Evolutionary conservation across 2,329 filamentous ascomycete genomes (phyloP).

Genomic region (Trichoderma sp.): DNA sequence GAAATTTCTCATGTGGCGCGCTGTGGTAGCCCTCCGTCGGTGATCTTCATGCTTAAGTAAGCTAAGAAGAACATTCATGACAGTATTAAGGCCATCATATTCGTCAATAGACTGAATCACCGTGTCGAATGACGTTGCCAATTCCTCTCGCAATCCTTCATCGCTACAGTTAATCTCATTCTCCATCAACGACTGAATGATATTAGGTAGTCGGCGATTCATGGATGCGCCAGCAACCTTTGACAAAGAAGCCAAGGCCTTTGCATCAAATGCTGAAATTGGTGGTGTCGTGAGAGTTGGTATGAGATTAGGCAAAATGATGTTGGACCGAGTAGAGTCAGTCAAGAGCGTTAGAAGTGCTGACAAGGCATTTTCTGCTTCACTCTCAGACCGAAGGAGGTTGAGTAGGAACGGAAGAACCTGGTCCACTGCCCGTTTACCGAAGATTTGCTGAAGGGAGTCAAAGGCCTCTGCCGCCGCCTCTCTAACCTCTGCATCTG

Average conservation of each 20-base stretch:
- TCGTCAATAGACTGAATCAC: slow-evolving; percentile 93
- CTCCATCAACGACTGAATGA: slow-evolving; percentile 93
- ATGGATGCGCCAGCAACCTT: slow-evolving; percentile 88
- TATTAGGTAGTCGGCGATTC: slow-evolving; percentile 84
- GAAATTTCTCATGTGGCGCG: slow-evolving; percentile 80
- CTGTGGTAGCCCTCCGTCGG: slow-evolving; percentile 74
- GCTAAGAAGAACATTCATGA: slow-evolving; percentile 89
- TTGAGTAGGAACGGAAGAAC: slow-evolving; percentile 90
- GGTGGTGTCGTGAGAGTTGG: slow-evolving; percentile 88
- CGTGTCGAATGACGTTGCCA: slow-evolving; percentile 81
- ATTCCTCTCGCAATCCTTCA: slow-evolving; percentile 69
- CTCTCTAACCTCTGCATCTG: slow-evolving; percentile 86
- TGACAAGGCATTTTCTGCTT: slow-evolving; percentile 88
- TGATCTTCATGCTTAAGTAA: slow-evolving; percentile 94
- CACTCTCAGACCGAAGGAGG: slow-evolving; percentile 80
- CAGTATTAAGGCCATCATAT: slow-evolving; percentile 90
- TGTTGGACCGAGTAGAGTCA: slow-evolving; percentile 89
- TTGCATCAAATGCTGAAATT: slow-evolving; percentile 93
- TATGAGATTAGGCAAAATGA: slow-evolving; percentile 93
- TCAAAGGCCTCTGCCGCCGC: slow-evolving; percentile 97
- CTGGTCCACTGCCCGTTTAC: slow-evolving; percentile 93
- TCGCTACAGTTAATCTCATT: slow-evolving; percentile 80
- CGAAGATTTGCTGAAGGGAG: slow-evolving; percentile 86
- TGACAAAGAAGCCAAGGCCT: slow-evolving; percentile 87
- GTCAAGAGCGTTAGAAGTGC: slow-evolving; percentile 93